These are phyloP conservation scores for Kurtzmaniella cleridarum DNA, from an alignment of 805 yeast genomes.

Conservation along the genomic window DNA sequence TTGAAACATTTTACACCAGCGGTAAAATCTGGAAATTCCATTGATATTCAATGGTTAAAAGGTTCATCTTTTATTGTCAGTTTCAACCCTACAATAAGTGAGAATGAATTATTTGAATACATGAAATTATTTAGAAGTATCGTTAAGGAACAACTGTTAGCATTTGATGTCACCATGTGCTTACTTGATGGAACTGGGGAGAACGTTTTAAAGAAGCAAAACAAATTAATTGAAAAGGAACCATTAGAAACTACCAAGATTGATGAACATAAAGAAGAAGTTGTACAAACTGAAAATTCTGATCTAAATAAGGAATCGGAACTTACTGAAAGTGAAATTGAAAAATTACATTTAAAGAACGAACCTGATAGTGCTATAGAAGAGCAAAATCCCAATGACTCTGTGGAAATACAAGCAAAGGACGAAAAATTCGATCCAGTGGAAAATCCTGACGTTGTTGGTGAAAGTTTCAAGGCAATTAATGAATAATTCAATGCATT, in stretches of 20 bases:
- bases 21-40: constrained; percentile 10
- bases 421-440: too few relatives aligned
- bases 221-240: not conserved
- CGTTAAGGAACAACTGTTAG: constrained; percentile 38
- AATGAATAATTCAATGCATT: too few relatives aligned
- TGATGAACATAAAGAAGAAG: too few relatives aligned
- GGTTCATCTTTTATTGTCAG: constrained; percentile 34
- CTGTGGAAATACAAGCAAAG: too few relatives aligned
- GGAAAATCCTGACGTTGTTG: too few relatives aligned
- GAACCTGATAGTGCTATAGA: too few relatives aligned
- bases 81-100: constrained; percentile 32
- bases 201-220: constrained; percentile 10
- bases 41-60: constrained; percentile 35
- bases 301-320: too few relatives aligned
- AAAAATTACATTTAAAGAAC: too few relatives aligned
- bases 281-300: too few relatives aligned
- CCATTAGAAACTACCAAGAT: not conserved
- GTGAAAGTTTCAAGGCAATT: too few relatives aligned
- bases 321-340: too few relatives aligned
- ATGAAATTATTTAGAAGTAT: constrained; percentile 27
- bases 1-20: constrained; percentile 22
- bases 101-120: constrained; percentile 37
- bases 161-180: constrained; percentile 45
- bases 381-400: too few relatives aligned
- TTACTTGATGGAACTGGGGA: constrained; percentile 29